Evolutionary conservation across 176 grass and related monocot species (phyloP).

Genomic region (Phragmites australis): DNA sequence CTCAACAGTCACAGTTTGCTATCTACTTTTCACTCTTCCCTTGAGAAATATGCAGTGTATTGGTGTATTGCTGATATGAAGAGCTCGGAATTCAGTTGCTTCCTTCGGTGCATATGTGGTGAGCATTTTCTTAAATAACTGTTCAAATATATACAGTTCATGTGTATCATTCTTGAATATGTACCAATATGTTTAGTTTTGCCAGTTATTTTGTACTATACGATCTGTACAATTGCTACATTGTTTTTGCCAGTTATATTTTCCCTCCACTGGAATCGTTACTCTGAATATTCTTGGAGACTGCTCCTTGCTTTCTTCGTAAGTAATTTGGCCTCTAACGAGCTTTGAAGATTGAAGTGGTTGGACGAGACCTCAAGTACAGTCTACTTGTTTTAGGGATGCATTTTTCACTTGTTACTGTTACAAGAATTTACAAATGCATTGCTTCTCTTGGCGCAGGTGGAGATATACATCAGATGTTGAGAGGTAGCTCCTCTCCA

Average conservation of each 20-base stretch:
- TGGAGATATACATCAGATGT: neutral
- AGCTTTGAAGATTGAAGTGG: neutral
- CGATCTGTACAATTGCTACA: neutral
- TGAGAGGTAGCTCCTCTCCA: conserved; percentile 34
- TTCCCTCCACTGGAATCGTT: neutral
- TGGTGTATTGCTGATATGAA: neutral
- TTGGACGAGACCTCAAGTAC: neutral
- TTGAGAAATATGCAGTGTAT: conserved; percentile 30
- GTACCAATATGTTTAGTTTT: neutral
- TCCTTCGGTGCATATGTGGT: neutral
- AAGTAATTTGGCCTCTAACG: neutral
- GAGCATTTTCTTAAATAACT: conserved; percentile 6
- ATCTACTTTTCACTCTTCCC: neutral
- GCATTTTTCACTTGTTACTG: neutral
- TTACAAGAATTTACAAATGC: neutral
- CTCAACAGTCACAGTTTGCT: neutral
- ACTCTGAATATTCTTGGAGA: neutral
- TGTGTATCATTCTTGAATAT: neutral
- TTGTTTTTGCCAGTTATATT: neutral
- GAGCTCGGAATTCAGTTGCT: conserved; percentile 21
- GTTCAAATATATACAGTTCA: neutral
- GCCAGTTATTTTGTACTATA: neutral
- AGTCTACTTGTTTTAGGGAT: neutral
- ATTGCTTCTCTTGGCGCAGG: neutral
- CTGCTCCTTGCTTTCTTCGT: neutral